These are phyloP conservation scores for Fusarium liriodendri DNA, from an alignment of 2,329 filamentous ascomycete genomes.

Conservation along the genomic window DNA sequence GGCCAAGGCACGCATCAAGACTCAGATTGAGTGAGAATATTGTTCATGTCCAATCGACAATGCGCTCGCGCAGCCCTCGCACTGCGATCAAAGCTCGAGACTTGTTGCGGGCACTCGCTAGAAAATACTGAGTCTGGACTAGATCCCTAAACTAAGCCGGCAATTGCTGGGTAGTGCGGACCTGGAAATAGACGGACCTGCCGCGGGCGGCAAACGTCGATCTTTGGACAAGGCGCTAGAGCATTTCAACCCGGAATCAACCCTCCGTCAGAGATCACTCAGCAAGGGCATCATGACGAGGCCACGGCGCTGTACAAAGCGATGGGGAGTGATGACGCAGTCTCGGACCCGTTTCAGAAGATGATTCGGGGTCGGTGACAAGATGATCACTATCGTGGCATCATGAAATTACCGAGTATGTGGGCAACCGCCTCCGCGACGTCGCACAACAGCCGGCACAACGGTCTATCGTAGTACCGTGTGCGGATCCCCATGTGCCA, in stretches of 20 bases:
- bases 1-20: not conserved
- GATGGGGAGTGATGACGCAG: not conserved
- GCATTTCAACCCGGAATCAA: conserved; percentile 32
- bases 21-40: not conserved
- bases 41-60: not conserved
- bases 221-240: conserved; percentile 40
- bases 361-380: conserved; percentile 10
- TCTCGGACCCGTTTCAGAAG: conserved; percentile 15
- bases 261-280: conserved; percentile 21
- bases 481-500: conserved; percentile 14
- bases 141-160: conserved; percentile 22
- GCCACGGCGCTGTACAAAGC: not conserved
- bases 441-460: conserved; percentile 32
- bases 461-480: conserved; percentile 14
- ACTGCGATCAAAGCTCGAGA: not conserved
- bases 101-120: conserved; percentile 10
- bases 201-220: conserved; percentile 45
- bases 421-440: conserved; percentile 10
- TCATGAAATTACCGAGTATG: conserved; percentile 21
- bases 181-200: conserved; percentile 38
- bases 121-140: conserved; percentile 26
- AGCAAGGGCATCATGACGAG: not conserved
- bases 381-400: conserved; percentile 13
- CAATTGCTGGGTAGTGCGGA: conserved; percentile 37
- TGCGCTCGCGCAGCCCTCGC: not conserved